A percentile compares a stretch with the other conserved stretches of the same genome.
These are phyloP conservation scores for Diaporthe eres DNA, from an alignment of 2,329 filamentous ascomycete genomes.

Conservation along the genomic window DNA sequence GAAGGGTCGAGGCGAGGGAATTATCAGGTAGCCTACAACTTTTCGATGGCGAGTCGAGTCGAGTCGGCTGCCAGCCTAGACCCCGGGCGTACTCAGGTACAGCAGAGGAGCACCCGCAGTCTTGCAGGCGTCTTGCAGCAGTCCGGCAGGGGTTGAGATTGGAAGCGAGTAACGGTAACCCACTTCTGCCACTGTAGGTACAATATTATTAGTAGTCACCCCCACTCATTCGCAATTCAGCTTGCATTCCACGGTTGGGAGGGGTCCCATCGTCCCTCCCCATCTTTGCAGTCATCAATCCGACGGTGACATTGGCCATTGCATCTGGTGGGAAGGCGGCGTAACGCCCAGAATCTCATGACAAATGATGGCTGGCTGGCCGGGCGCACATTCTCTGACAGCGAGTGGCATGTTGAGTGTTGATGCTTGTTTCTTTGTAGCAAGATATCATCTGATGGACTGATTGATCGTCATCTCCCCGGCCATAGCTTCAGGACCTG, in stretches of 20 bases:
- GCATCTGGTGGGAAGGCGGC: not conserved
- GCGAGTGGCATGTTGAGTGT: conserved; percentile 22
- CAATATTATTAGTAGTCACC: not conserved
- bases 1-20: conserved; percentile 1
- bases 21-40: not conserved
- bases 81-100: not conserved
- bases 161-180: conserved; percentile 15
- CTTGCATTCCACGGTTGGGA: conserved; percentile 20
- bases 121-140: not conserved
- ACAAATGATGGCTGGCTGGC: conserved; percentile 23
- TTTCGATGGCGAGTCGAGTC: conserved; percentile 16
- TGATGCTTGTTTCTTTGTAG: not conserved
- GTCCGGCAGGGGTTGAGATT: conserved; percentile 26
- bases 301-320: conserved; percentile 20
- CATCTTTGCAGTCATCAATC: not conserved
- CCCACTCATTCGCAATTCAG: conserved; percentile 25
- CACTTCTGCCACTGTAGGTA: not conserved
- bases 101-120: not conserved
- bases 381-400: conserved; percentile 7
- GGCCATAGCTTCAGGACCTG: conserved; percentile 9
- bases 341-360: conserved; percentile 24
- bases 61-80: not conserved
- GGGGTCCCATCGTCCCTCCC: not conserved
- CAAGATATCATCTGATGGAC: conserved; percentile 19
- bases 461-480: conserved; percentile 1